A percentile compares a stretch with the other conserved stretches of the same genome.
These are phyloP conservation scores for Corrigiola litoralis DNA, from an alignment of 179 eudicot genomes.

Conservation along the genomic window DNA sequence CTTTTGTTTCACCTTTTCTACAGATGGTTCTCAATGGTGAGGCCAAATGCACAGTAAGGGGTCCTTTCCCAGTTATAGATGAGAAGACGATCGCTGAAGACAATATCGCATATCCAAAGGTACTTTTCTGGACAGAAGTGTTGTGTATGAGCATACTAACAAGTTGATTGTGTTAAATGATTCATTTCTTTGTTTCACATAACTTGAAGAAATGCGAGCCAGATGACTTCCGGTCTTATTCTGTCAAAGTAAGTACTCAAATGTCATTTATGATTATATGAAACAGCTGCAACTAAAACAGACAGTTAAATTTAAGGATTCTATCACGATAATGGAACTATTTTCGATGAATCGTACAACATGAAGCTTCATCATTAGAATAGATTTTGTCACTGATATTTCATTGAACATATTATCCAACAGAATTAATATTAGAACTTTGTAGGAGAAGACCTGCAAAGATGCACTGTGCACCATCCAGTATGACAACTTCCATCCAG, in stretches of 20 bases:
- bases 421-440: slow-evolving; percentile 7
- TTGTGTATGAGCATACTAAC: neutral
- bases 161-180: too few species aligned
- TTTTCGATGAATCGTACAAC: too few species aligned
- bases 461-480: slow-evolving; percentile 24
- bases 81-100: slow-evolving; percentile 60
- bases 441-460: slow-evolving; percentile 35
- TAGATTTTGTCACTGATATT: too few species aligned
- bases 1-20: neutral
- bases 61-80: slow-evolving; percentile 38
- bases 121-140: neutral
- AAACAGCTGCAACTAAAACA: too few species aligned
- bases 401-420: neutral
- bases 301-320: too few species aligned
- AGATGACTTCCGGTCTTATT: slow-evolving; percentile 10
- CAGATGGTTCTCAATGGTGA: slow-evolving; percentile 90
- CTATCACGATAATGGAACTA: too few species aligned
- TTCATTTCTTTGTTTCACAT: slow-evolving; percentile 3
- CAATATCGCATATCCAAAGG: slow-evolving; percentile 35
- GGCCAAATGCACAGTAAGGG: slow-evolving; percentile 58
- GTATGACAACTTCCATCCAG: slow-evolving; percentile 25
- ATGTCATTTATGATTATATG: neutral
- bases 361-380: too few species aligned
- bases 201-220: slow-evolving; percentile 24
- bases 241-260: slow-evolving; percentile 16